These are phyloP conservation scores for Tricholoma bakamatsutake DNA, from an alignment of 768 basidiomycete species.

Conservation along the genomic window DNA sequence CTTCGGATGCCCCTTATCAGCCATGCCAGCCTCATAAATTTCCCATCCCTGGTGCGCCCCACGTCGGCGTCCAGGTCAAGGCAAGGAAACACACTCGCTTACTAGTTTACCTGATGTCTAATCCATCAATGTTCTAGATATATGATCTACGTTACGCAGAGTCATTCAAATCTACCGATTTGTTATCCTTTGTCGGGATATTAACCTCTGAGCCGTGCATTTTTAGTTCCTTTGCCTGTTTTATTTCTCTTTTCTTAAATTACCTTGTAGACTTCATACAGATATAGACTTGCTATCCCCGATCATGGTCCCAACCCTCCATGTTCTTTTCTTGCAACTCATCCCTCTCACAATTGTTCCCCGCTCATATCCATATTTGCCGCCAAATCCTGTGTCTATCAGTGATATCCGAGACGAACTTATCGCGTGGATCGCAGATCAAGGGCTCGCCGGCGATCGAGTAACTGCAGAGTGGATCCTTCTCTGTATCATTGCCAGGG, in stretches of 20 bases:
- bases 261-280: slow-evolving; percentile 27
- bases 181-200: slow-evolving; percentile 72
- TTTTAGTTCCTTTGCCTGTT: neutral
- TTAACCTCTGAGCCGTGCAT: slow-evolving; percentile 57
- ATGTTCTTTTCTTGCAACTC: slow-evolving; percentile 52
- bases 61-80: slow-evolving; percentile 73
- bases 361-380: slow-evolving; percentile 28
- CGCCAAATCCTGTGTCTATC: slow-evolving; percentile 5
- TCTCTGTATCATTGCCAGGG: slow-evolving; percentile 49
- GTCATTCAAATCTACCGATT: slow-evolving; percentile 51
- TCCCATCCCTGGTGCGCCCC: slow-evolving; percentile 45
- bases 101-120: neutral
- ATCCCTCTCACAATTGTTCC: slow-evolving; percentile 36
- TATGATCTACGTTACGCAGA: slow-evolving; percentile 46
- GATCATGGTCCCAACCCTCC: slow-evolving; percentile 54
- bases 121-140: slow-evolving; percentile 33
- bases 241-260: slow-evolving; percentile 7
- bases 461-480: slow-evolving; percentile 74
- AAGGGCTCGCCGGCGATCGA: slow-evolving; percentile 62
- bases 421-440: slow-evolving; percentile 66
- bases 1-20: slow-evolving; percentile 2
- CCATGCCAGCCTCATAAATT: slow-evolving; percentile 51
- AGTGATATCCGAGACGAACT: slow-evolving; percentile 43
- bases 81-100: slow-evolving; percentile 25
- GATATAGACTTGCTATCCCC: slow-evolving; percentile 33